Conservation (phyloP, 371 early-diverging fungal species). For the Rhizopus sp. region DNA sequence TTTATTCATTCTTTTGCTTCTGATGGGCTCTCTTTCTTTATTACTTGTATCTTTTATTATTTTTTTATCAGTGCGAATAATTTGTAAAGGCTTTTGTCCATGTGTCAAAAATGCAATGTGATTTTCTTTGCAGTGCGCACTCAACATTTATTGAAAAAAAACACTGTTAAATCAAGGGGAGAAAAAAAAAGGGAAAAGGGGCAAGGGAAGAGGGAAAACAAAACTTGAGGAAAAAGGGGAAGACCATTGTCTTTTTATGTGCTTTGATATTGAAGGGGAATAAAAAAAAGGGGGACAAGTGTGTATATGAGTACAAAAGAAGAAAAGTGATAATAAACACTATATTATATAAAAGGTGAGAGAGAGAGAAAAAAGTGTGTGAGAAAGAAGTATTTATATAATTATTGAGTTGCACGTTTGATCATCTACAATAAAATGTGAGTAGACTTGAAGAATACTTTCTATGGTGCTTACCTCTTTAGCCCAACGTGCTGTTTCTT, state of each 20-base stretch:
- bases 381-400: background rate
- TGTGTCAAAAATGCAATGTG: too few relatives aligned
- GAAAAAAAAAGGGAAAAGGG: background rate
- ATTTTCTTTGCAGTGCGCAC: too few relatives aligned
- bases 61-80: too few relatives aligned
- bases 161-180: too few relatives aligned
- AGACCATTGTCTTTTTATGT: background rate
- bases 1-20: too few relatives aligned
- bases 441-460: background rate
- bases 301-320: conserved; percentile 13
- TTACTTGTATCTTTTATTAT: too few relatives aligned
- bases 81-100: too few relatives aligned
- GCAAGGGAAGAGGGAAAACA: background rate
- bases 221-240: background rate
- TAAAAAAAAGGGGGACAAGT: background rate
- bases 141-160: too few relatives aligned
- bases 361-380: background rate
- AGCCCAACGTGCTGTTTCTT: conserved; percentile 86
- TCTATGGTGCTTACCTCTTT: conserved; percentile 44
- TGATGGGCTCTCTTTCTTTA: too few relatives aligned
- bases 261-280: background rate
- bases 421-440: conserved; percentile 24
- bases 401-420: conserved; percentile 30
- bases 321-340: conserved; percentile 5
- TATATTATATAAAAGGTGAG: conserved; percentile 2